These are phyloP conservation scores for Fraxinus angustifolia DNA, from an alignment of 305 asterid species.

Conservation along the genomic window DNA sequence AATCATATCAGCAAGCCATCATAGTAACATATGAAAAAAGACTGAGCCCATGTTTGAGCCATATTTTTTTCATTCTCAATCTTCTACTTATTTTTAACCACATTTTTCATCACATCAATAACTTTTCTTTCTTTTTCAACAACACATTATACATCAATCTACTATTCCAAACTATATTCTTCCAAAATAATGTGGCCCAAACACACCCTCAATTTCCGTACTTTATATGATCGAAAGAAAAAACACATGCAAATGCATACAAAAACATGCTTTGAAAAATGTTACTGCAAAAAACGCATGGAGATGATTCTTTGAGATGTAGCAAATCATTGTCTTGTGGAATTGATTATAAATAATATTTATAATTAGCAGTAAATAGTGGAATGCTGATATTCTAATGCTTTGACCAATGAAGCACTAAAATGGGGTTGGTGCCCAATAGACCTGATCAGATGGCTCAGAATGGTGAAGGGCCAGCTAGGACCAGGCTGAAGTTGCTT, in stretches of 20 bases:
- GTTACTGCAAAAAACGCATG: background rate
- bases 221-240: background rate
- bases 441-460: background rate
- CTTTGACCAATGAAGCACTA: background rate
- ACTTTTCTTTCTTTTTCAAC: too few species aligned
- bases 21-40: background rate
- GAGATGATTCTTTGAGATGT: background rate
- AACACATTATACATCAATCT: too few species aligned
- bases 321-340: background rate
- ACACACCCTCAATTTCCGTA: background rate
- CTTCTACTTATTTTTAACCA: too few species aligned
- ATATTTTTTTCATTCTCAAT: too few species aligned
- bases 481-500: constrained; percentile 10
- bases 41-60: background rate
- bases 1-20: background rate
- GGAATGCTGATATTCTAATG: background rate
- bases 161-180: too few species aligned
- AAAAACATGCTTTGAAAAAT: background rate
- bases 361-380: background rate
- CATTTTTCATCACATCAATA: too few species aligned
- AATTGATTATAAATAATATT: background rate
- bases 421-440: background rate
- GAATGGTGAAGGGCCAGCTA: background rate
- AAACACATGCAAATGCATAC: background rate
- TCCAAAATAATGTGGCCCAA: too few species aligned